These are phyloP conservation scores for Acmispon strigosus DNA, from an alignment of 306 rosid genomes.

Conservation along the genomic window DNA sequence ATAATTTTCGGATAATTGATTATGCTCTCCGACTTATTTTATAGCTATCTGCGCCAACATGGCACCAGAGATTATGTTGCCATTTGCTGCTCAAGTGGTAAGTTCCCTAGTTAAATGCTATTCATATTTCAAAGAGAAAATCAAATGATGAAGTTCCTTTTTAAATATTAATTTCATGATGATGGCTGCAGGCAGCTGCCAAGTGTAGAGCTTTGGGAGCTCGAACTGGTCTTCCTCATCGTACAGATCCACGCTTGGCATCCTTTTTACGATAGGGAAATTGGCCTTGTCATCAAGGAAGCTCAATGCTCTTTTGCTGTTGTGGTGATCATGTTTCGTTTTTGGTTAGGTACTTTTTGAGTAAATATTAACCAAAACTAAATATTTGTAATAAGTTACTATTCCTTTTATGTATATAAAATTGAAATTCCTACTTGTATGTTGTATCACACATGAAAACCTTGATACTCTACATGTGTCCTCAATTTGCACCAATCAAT, in stretches of 20 bases:
- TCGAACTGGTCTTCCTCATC: constrained; percentile 32
- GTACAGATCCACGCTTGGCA: constrained; percentile 58
- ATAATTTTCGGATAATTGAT: neutral
- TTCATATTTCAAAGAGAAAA: neutral
- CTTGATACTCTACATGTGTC: no score
- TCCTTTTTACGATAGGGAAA: constrained; percentile 31
- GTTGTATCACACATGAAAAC: no score
- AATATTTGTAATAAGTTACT: no score
- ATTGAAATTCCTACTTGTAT: no score
- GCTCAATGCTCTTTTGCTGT: neutral
- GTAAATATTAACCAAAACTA: no score
- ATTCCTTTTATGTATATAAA: no score
- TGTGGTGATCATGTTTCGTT: neutral
- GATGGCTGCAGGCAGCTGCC: constrained; percentile 61
- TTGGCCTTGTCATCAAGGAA: neutral
- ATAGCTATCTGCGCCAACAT: constrained; percentile 78
- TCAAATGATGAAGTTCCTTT: neutral
- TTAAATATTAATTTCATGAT: constrained; percentile 2
- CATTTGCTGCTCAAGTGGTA: constrained; percentile 87
- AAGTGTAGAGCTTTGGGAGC: constrained; percentile 82
- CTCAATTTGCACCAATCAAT: no score
- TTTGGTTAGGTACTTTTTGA: no score
- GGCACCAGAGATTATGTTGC: constrained; percentile 79
- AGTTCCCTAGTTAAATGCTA: constrained; percentile 11
- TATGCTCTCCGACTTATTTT: constrained; percentile 21